These are phyloP conservation scores for Mrakia frigida DNA, from an alignment of 768 basidiomycete genomes.

Conservation along the genomic window DNA sequence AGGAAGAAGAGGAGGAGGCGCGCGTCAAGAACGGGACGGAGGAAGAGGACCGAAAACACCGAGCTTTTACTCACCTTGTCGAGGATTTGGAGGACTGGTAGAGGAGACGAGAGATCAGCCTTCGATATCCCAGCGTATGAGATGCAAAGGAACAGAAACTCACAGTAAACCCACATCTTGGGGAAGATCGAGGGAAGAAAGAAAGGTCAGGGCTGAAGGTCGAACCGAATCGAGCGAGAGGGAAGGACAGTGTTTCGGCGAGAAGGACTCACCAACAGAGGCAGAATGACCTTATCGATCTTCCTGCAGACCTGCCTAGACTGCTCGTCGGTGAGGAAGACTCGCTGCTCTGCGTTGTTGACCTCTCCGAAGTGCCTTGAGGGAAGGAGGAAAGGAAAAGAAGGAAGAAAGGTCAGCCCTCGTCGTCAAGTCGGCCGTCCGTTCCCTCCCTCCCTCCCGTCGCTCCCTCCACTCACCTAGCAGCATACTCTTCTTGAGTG, in stretches of 20 bases:
- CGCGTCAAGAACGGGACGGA: not conserved
- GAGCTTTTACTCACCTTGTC: slow-evolving; percentile 11
- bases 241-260: not conserved
- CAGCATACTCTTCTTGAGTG: not conserved
- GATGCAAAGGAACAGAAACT: not conserved
- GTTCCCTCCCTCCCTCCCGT: not conserved
- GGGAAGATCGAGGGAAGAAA: not conserved
- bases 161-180: slow-evolving; percentile 40
- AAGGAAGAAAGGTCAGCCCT: not conserved
- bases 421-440: not conserved
- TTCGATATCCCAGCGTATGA: not conserved
- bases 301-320: slow-evolving; percentile 24
- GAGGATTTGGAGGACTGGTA: slow-evolving; percentile 37
- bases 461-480: not conserved
- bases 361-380: not conserved
- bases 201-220: not conserved
- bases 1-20: not conserved
- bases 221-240: not conserved
- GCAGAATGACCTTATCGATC: slow-evolving; percentile 31
- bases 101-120: not conserved
- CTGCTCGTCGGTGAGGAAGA: slow-evolving; percentile 14
- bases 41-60: not conserved
- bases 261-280: not conserved
- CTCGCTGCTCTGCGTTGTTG: not conserved
- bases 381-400: not conserved